Base-by-base conservation (phyloP, 2,329 filamentous ascomycete species). In the Penicillium concentricum region DNA sequence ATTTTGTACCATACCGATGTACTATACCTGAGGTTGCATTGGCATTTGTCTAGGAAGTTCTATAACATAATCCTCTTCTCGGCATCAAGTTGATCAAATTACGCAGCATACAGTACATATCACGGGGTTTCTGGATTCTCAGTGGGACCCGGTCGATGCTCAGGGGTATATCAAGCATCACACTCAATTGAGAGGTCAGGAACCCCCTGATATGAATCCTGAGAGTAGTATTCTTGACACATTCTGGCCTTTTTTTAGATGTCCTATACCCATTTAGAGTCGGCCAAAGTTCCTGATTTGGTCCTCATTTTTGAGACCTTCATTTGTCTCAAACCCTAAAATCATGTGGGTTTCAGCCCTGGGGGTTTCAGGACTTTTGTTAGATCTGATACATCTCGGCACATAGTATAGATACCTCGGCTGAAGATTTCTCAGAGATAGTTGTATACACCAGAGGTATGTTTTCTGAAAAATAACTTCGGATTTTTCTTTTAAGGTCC, bases 1-100 rank as follows among this genome's bases (percentile, higher is more conserved):
- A 45, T 37, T 37, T 22, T 55, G 52, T 49, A 54, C 43, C 18
- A 54, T 54, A 47, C 18, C 9, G 18, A n/a, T 53, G 34, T 47
- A 54, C 35, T 41, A 54, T 54, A 53, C 42, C 34, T 34, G 7
- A 34, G 18, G 8, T 32, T 48, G n/a, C 10, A 45, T 28, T 12
- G 5, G 10, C 34, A 48, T 48, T 30, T 22, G 18, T 20, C 22
- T 28, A 34, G 13, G 39, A 45, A 18, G 26, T 26, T 20, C 30
- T 12, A 10, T 12, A 10, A 39, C 26, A 20, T 20, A 24, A 30
- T 37, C 24, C 50, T 24, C 51, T 22, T 28, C 51, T 39, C 34
- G 5, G 10, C 8, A 32, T 51, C 12, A 35, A 15, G 16, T 16
- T 8, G 1, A 13, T 24, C 18, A 32, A 22, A 10, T 20, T 7